A percentile compares a stretch with the other conserved stretches of the same genome.
Conservation (phyloP, 352 stramenopile species). For the Pythium brassicae region DNA sequence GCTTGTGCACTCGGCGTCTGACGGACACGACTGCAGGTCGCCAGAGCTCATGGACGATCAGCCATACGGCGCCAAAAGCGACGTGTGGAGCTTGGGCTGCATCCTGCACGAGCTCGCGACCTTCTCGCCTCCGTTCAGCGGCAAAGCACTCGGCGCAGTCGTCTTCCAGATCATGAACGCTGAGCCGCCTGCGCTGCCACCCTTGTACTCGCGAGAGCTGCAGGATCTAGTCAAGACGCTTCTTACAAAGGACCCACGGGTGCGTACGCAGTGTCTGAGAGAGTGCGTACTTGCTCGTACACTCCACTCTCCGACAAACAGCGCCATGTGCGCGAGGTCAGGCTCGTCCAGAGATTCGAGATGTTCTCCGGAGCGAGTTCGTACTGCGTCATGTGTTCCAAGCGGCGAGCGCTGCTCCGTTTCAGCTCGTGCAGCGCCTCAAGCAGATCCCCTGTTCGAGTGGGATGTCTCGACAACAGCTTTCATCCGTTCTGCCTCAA, state of each 20-base stretch:
- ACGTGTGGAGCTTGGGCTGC: constrained; percentile 84
- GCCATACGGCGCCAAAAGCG: constrained; percentile 63
- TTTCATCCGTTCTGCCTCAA: too few species aligned
- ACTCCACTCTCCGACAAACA: too few species aligned
- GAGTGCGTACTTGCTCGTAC: too few species aligned
- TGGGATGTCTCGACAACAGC: too few species aligned
- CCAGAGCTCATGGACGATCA: constrained; percentile 70
- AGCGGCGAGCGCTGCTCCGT: constrained; percentile 24
- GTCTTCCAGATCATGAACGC: constrained; percentile 48
- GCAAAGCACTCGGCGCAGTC: constrained; percentile 48
- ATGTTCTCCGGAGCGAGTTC: constrained; percentile 19
- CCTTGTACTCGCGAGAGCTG: constrained; percentile 27
- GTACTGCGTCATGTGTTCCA: constrained; percentile 28
- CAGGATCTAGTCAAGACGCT: constrained; percentile 23
- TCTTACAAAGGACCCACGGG: constrained; percentile 39
- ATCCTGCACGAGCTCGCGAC: constrained; percentile 76
- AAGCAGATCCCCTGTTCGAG: constrained; percentile 16
- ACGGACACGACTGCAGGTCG: constrained; percentile 31
- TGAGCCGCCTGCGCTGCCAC: constrained; percentile 21
- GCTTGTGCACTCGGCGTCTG: too few species aligned
- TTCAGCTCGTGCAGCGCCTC: constrained; percentile 23
- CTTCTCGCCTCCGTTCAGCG: constrained; percentile 54
- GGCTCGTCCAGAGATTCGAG: constrained; percentile 19
- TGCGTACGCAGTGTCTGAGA: constrained; percentile 10
- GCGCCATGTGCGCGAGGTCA: constrained; percentile 4